phyloP scores from a whole-genome alignment of 139 green algal species.

The Chlorella ohadii region DNA sequence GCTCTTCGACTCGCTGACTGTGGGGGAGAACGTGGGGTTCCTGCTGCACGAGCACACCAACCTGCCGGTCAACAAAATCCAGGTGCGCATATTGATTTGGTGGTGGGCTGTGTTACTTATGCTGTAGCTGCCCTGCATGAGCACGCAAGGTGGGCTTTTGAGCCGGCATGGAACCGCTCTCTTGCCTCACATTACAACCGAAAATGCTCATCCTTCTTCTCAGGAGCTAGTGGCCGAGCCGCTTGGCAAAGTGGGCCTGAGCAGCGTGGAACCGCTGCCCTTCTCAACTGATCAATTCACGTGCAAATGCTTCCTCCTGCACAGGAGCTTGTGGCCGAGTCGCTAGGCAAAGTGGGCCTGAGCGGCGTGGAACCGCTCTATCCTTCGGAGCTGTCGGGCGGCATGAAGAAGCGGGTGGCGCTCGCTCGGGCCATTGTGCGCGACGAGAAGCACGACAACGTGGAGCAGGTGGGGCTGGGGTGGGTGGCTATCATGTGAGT shows the following conservation, averaged over 20 bases:
- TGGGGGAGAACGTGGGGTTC: constrained; percentile 96
- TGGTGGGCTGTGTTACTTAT: too few relatives aligned
- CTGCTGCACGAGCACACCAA: constrained; percentile 94
- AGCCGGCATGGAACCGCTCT: too few relatives aligned
- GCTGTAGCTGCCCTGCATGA: too few relatives aligned
- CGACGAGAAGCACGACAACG: constrained; percentile 48
- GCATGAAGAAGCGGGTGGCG: constrained; percentile 99
- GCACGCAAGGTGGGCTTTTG: too few relatives aligned
- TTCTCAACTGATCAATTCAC: too few relatives aligned
- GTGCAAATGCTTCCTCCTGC: too few relatives aligned
- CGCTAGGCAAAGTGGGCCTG: constrained; percentile 91
- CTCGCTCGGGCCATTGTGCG: constrained; percentile 89
- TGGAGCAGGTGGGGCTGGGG: constrained; percentile 54
- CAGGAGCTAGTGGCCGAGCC: not conserved
- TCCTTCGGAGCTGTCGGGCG: constrained; percentile 93
- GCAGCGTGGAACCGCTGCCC: too few relatives aligned
- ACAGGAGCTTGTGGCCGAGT: constrained; percentile 76
- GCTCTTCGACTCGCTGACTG: constrained; percentile 98
- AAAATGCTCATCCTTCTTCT: not conserved
- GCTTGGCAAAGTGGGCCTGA: not conserved
- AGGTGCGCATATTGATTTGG: constrained; percentile 38
- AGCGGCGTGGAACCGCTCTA: constrained; percentile 89
- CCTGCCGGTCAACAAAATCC: constrained; percentile 75
- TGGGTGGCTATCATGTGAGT: not conserved
- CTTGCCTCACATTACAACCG: too few relatives aligned